Evolutionary conservation across 768 basidiomycete species (phyloP).

Genomic region (Mycena galopus): DNA sequence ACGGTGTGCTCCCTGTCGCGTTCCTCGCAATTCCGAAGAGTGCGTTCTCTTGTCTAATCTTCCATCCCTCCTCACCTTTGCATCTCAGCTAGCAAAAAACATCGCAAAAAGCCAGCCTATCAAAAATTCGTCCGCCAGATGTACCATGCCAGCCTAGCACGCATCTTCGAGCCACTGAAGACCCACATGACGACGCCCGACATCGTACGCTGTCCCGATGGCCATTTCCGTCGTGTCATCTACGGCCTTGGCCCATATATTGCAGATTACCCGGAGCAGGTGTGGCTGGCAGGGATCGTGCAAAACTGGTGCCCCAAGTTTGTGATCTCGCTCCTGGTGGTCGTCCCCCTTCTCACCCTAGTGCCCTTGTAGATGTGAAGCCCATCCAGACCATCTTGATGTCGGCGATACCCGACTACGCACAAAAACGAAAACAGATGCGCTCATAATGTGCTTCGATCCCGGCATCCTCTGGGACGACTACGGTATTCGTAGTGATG

Average conservation of each 20-base stretch:
- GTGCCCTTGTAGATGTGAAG: conserved; percentile 19
- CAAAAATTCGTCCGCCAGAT: conserved; percentile 31
- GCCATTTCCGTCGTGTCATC: conserved; percentile 42
- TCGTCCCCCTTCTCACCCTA: too few relatives aligned
- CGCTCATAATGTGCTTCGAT: too few relatives aligned
- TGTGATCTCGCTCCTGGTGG: background rate
- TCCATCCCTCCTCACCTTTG: background rate
- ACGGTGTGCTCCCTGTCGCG: conserved; percentile 7
- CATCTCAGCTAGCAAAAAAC: conserved; percentile 7
- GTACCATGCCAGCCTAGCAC: conserved; percentile 37
- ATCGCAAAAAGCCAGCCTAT: background rate
- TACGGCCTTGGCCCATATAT: conserved; percentile 45
- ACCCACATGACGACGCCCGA: conserved; percentile 39
- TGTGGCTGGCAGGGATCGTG: conserved; percentile 37
- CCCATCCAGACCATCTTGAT: conserved; percentile 21
- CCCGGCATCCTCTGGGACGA: too few relatives aligned
- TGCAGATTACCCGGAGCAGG: conserved; percentile 50
- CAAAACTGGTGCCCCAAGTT: conserved; percentile 43
- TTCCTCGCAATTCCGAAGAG: conserved; percentile 20
- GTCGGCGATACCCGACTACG: background rate
- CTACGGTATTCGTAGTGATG: too few relatives aligned
- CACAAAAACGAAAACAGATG: conserved; percentile 15
- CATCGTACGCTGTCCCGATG: conserved; percentile 42
- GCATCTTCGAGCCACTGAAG: conserved; percentile 34
- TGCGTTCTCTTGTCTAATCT: background rate